Percentiles rank a stretch among this genome's conserved stretches.
phyloP scores from a whole-genome alignment of 352 stramenopile species.

The Pythium dissimile region DNA sequence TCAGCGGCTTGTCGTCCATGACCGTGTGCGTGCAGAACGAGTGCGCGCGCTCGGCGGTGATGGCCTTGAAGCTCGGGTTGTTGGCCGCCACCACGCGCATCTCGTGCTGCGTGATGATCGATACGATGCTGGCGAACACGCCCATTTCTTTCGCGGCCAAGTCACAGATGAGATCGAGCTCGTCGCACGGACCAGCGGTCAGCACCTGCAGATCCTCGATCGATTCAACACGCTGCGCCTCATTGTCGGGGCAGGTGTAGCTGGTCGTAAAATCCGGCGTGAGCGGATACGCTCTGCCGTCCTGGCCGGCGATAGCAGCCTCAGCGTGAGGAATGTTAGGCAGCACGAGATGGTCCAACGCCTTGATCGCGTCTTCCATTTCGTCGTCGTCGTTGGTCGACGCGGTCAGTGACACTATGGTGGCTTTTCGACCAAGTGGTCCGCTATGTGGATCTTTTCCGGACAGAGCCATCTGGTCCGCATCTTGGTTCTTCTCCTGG shows the following conservation, averaged over 20 bases:
- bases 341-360: neutral
- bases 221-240: conserved; percentile 37
- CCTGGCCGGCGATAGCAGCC: neutral
- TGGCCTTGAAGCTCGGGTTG: conserved; percentile 27
- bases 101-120: conserved; percentile 54
- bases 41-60: conserved; percentile 39
- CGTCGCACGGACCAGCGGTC: conserved; percentile 32
- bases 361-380: neutral
- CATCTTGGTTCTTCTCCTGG: conserved; percentile 1
- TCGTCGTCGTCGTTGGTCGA: too few relatives aligned
- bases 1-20: conserved; percentile 46
- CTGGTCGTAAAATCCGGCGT: neutral
- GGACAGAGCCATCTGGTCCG: neutral
- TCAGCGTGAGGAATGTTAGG: neutral
- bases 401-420: neutral
- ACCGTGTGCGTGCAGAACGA: conserved; percentile 63
- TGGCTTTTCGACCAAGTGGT: neutral
- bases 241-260: neutral
- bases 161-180: conserved; percentile 64
- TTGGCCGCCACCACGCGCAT: conserved; percentile 42
- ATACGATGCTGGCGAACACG: conserved; percentile 38
- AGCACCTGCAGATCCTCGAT: conserved; percentile 28
- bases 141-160: conserved; percentile 38
- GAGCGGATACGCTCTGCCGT: conserved; percentile 1
- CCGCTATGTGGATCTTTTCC: neutral